Evolutionary conservation across 495 filamentous ascomycete genomes (phyloP).

Genomic region (Astrothelium subdiscretum): DNA sequence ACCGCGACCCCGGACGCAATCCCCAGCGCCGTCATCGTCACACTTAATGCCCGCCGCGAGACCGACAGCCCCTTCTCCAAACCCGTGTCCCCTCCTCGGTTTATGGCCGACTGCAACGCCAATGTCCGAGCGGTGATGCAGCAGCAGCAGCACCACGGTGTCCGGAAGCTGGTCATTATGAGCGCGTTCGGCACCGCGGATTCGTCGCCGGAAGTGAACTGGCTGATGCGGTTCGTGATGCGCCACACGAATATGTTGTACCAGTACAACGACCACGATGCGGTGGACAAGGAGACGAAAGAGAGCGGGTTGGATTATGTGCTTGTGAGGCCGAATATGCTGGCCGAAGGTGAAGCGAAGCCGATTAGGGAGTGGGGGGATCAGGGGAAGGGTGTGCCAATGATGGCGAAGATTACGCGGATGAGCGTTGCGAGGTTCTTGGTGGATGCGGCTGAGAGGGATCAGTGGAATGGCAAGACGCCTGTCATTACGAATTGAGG

Average conservation of each 20-base stretch:
- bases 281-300: constrained; percentile 23
- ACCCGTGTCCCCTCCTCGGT: constrained; percentile 15
- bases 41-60: constrained; percentile 23
- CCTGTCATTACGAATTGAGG: constrained; percentile 33
- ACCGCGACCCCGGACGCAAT: constrained; percentile 4
- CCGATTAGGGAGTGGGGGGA: constrained; percentile 26
- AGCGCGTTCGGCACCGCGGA: constrained; percentile 30
- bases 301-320: constrained; percentile 22
- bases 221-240: constrained; percentile 27
- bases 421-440: constrained; percentile 33
- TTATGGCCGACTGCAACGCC: constrained; percentile 21
- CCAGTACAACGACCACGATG: constrained; percentile 29
- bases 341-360: constrained; percentile 24
- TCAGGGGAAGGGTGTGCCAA: constrained; percentile 25
- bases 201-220: constrained; percentile 23
- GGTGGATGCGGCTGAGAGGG: constrained; percentile 31
- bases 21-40: constrained; percentile 28
- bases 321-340: constrained; percentile 27
- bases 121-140: constrained; percentile 31
- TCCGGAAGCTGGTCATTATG: constrained; percentile 29
- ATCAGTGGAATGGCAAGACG: constrained; percentile 26
- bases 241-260: constrained; percentile 22
- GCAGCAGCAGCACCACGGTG: constrained; percentile 24
- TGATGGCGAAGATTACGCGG: constrained; percentile 27
- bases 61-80: constrained; percentile 21